Conservation (phyloP, 140 eudicot species). For the Flaveria floridana region DNA sequence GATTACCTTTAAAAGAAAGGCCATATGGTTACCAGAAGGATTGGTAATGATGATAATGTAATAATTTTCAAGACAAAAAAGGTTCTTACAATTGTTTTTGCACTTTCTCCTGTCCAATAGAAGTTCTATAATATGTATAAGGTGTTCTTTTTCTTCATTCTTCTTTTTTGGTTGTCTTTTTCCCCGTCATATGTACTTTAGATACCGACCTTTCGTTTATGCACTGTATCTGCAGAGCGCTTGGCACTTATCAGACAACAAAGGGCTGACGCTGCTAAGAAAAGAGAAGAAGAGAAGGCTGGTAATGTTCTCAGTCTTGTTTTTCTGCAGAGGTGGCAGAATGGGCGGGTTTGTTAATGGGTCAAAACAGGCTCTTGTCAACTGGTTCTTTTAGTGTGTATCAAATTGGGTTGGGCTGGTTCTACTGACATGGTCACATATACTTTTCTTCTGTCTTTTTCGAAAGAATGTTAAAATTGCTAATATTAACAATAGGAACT, state of each 20-base stretch:
- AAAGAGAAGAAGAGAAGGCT: conserved; percentile 96
- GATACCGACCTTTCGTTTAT: not conserved
- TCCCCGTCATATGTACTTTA: not conserved
- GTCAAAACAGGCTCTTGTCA: not conserved
- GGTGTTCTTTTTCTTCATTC: not conserved
- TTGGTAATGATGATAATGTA: not conserved
- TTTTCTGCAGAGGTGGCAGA: not conserved
- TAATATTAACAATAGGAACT: too few species aligned
- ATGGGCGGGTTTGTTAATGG: not conserved
- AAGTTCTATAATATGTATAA: not conserved
- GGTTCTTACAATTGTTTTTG: not conserved
- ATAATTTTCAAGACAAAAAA: not conserved
- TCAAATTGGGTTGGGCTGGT: not conserved
- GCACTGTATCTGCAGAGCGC: conserved; percentile 56
- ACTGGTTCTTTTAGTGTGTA: not conserved
- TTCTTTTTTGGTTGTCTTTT: not conserved
- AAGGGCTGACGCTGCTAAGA: conserved; percentile 93
- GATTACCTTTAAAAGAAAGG: not conserved
- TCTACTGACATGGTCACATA: not conserved
- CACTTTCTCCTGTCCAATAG: not conserved
- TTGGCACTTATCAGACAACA: conserved; percentile 90
- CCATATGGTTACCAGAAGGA: not conserved
- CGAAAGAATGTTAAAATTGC: too few species aligned
- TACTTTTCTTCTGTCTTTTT: too few species aligned
- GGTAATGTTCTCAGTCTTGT: conserved; percentile 39